These are phyloP conservation scores for Geotrichum carabidarum DNA, from an alignment of 1,139 yeast species.

Conservation along the genomic window DNA sequence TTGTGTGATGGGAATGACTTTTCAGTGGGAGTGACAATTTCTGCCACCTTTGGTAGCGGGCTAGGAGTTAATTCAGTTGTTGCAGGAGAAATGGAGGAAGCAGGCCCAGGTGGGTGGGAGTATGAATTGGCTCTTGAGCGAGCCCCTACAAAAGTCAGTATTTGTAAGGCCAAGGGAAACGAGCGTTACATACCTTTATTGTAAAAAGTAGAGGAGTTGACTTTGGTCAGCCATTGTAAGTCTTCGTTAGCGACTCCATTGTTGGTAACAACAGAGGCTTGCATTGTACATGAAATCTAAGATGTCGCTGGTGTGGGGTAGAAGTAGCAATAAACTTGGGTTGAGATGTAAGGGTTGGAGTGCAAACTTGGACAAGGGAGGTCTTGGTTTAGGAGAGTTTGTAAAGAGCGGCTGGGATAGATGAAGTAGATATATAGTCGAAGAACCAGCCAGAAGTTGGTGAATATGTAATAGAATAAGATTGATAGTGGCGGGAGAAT, in stretches of 20 bases:
- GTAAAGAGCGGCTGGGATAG: no score
- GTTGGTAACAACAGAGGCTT: not conserved
- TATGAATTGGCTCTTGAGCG: slow-evolving; percentile 24
- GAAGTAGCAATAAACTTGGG: no score
- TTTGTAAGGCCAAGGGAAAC: not conserved
- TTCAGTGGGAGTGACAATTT: not conserved
- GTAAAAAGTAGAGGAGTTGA: slow-evolving; percentile 11
- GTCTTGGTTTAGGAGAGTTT: no score
- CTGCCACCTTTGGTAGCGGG: slow-evolving; percentile 24
- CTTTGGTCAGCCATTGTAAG: slow-evolving; percentile 19
- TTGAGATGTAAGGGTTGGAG: not conserved
- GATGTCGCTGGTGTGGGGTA: no score
- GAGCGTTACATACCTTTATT: slow-evolving; percentile 8
- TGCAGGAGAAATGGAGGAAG: slow-evolving; percentile 21
- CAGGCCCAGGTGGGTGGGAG: not conserved
- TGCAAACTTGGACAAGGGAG: no score
- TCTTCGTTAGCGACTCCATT: slow-evolving; percentile 14
- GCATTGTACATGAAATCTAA: not conserved
- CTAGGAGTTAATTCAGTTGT: slow-evolving; percentile 31
- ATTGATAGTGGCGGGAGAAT: not conserved
- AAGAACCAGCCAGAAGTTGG: no score
- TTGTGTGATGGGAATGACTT: slow-evolving; percentile 17
- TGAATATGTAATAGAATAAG: not conserved
- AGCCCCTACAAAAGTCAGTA: slow-evolving; percentile 7
- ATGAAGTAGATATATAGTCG: no score